Conservation (phyloP, 2,329 filamentous ascomycete species). For the Fusarium pseudocircinatum region DNA sequence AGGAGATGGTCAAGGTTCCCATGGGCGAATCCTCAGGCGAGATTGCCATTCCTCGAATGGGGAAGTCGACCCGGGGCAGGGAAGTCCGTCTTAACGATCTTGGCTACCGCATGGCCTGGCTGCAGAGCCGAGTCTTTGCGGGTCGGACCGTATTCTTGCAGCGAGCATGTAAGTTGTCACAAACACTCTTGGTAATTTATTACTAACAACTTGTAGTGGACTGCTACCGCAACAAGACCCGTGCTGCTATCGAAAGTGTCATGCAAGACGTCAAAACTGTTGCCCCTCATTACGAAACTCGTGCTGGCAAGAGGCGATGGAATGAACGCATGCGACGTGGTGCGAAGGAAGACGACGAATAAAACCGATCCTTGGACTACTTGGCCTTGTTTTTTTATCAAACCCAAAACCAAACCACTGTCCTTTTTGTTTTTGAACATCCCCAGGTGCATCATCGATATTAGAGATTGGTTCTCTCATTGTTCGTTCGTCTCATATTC, state of each 20-base stretch:
- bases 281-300: conserved; percentile 88
- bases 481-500: conserved; percentile 34
- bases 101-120: conserved; percentile 95
- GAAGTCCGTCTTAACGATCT: conserved; percentile 94
- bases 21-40: conserved; percentile 76
- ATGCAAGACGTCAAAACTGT: conserved; percentile 79
- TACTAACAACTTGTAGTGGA: conserved; percentile 70
- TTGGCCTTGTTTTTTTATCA: neutral
- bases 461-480: conserved; percentile 31
- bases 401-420: conserved; percentile 4
- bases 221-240: conserved; percentile 92
- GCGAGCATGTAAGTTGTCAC: conserved; percentile 78
- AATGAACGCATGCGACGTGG: conserved; percentile 63
- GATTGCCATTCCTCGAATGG: conserved; percentile 79
- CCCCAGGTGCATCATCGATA: conserved; percentile 16
- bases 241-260: conserved; percentile 79
- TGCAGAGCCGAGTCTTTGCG: conserved; percentile 91
- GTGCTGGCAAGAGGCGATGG: conserved; percentile 84
- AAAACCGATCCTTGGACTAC: neutral
- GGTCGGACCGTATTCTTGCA: conserved; percentile 88
- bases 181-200: neutral
- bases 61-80: conserved; percentile 74
- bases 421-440: conserved; percentile 16
- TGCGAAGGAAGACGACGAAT: conserved; percentile 46
- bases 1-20: conserved; percentile 67